Evolutionary conservation across 75 land plant genomes (phyloP).

Genomic region (Cupressus sempervirens): DNA sequence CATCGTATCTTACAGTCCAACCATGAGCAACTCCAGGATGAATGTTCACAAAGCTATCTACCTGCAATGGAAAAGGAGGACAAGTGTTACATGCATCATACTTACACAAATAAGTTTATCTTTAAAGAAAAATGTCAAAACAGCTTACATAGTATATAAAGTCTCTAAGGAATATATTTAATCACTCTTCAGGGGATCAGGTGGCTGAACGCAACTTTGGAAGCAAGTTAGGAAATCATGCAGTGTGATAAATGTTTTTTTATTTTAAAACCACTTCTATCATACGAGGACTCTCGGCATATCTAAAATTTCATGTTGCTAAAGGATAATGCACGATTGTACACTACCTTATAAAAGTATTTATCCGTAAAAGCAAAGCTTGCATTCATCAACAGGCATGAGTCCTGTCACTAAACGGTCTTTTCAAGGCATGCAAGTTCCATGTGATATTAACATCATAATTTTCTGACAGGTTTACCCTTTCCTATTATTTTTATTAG

Average conservation of each 20-base stretch:
- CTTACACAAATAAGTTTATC: neutral
- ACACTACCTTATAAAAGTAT: neutral
- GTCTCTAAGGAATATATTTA: neutral
- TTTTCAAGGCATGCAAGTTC: too few species aligned
- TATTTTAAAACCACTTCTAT: neutral
- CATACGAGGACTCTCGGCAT: neutral
- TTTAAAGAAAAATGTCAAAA: neutral
- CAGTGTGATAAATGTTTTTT: neutral
- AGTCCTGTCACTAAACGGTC: too few species aligned
- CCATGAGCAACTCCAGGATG: constrained; percentile 71
- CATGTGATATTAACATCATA: too few species aligned
- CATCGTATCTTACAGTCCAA: constrained; percentile 70
- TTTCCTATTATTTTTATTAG: too few species aligned
- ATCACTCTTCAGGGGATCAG: neutral
- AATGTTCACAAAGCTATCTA: constrained; percentile 65
- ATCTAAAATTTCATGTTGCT: neutral
- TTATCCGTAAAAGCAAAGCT: neutral
- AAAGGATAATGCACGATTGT: neutral
- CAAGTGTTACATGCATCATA: neutral
- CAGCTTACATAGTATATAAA: neutral
- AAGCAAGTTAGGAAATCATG: neutral
- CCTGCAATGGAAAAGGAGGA: constrained; percentile 25
- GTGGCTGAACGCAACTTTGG: neutral
- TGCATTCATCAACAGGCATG: neutral
- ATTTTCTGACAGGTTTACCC: too few species aligned